Conservation (phyloP, 805 yeast genomes). For the Huiozyma naganishii region DNA sequence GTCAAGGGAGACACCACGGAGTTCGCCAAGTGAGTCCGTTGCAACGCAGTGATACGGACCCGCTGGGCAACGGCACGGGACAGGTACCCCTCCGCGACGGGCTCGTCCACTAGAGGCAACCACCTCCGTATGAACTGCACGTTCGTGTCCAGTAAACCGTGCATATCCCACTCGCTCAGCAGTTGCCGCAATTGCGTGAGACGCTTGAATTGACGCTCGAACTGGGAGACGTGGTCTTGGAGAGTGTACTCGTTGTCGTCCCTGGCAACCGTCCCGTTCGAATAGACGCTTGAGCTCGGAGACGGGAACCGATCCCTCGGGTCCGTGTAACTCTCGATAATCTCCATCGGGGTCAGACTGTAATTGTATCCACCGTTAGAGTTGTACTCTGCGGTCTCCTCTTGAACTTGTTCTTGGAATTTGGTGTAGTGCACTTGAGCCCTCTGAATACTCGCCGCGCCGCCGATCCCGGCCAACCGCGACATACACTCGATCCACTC, state of each 20-base stretch:
- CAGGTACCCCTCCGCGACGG: conserved; percentile 22
- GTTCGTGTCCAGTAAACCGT: conserved; percentile 12
- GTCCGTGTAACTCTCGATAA: conserved; percentile 16
- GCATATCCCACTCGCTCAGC: conserved; percentile 12
- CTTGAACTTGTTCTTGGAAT: conserved; percentile 10
- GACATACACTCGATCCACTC: conserved; percentile 16
- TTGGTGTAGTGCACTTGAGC: conserved; percentile 7
- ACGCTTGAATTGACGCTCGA: conserved; percentile 9
- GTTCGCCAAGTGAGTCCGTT: conserved; percentile 18
- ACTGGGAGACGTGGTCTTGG: conserved; percentile 14
- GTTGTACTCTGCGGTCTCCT: conserved; percentile 13
- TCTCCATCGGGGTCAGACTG: conserved; percentile 21
- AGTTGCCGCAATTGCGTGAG: neutral
- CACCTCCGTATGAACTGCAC: conserved; percentile 18
- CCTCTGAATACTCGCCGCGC: neutral
- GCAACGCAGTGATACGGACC: conserved; percentile 21
- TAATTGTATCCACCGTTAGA: conserved; percentile 13
- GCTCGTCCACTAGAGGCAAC: conserved; percentile 20
- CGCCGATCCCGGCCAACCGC: neutral
- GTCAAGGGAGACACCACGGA: conserved; percentile 24
- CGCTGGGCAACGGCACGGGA: conserved; percentile 20
- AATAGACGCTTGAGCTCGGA: conserved; percentile 1
- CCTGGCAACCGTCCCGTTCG: neutral
- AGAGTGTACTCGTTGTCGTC: conserved; percentile 5
- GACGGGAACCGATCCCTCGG: conserved; percentile 1